Base-by-base conservation (phyloP, 257 asterid genomes). In the Plantago elongata region DNA sequence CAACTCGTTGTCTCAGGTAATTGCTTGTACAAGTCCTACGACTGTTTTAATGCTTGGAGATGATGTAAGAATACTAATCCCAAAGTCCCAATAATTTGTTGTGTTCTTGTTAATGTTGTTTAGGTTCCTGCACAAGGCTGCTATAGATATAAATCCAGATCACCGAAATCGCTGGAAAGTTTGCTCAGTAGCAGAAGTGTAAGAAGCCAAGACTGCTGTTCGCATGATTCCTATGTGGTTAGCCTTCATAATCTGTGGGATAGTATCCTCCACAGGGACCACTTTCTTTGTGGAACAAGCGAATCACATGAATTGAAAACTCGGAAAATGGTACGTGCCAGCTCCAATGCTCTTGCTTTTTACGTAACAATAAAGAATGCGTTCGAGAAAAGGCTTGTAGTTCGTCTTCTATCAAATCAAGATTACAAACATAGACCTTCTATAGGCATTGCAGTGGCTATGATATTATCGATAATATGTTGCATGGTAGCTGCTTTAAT, bases 241-340 rank as follows among this genome's bases (percentile, higher is more conserved):
- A 38, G 56, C 86, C 54, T 77, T 77, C 68, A 17, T 77, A 49
- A 13, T 75, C 4, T 75, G 81, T 38, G 83, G 86, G 1, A 18
- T 77, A 0, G 76, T 77, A 0, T 69, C 75, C 51, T 77, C 83
- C 0, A 18, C 66, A 3, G 78, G 76, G 9, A 74, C 65, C 67
- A 81, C 87, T 0, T 81, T 75, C 81, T 81, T 78, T 8, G 69
- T 78, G 4, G 87, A 72, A 54, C 87, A 81, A 62, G 81, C 79
- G 0, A 63, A 72, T 11, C 56, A 70, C 22, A 54, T 81, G 75
- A 40, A 75, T 17, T 75, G 71, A 57, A 56, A 64, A 16, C 13
- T 78, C 5, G 81, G 81, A 11, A 38, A 38, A 12, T 52, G 34
- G 63, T 18, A 43, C 44, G 78, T 62, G 0, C 79, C 79, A 0